Percentiles rank a stretch among this genome's conserved stretches.
Conservation (phyloP, 2,329 filamentous ascomycete genomes). For the Hypoxylon sp. region DNA sequence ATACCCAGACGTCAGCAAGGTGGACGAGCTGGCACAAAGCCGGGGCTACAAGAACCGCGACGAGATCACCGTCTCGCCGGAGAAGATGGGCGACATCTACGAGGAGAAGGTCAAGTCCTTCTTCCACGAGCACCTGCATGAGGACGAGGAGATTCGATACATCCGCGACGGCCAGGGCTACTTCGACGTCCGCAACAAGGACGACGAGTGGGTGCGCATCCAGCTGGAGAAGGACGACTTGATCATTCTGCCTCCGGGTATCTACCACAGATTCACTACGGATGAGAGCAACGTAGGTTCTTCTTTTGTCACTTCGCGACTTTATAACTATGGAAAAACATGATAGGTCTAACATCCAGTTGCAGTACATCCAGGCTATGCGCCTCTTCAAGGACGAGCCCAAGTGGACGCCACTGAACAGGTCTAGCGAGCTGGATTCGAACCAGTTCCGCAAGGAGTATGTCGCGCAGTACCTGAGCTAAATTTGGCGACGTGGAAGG, state of each 20-base stretch:
- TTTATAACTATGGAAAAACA: not conserved
- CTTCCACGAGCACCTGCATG: conserved; percentile 95
- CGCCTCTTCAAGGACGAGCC: conserved; percentile 97
- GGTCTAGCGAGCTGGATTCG: conserved; percentile 79
- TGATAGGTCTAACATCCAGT: conserved; percentile 1
- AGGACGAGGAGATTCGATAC: conserved; percentile 98
- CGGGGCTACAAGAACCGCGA: conserved; percentile 95
- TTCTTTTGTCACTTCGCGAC: conserved; percentile 16
- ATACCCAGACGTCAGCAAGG: conserved; percentile 73
- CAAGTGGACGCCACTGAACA: conserved; percentile 96
- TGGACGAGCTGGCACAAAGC: conserved; percentile 80
- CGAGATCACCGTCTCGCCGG: conserved; percentile 89
- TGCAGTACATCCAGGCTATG: conserved; percentile 95
- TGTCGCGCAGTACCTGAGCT: conserved; percentile 64
- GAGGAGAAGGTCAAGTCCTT: conserved; percentile 95
- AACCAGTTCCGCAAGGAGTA: conserved; percentile 88
- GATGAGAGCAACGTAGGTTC: conserved; percentile 87
- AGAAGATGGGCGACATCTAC: conserved; percentile 87
- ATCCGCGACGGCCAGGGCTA: conserved; percentile 90
- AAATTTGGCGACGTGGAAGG: conserved; percentile 5
- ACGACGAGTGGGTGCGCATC: conserved; percentile 92
- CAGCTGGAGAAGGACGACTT: conserved; percentile 87
- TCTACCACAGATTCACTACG: conserved; percentile 98
- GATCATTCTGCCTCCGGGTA: conserved; percentile 93
- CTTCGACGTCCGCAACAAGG: conserved; percentile 89